These are phyloP conservation scores for Schwanniomyces pseudopolymorphus DNA, from an alignment of 805 yeast genomes.

Conservation along the genomic window DNA sequence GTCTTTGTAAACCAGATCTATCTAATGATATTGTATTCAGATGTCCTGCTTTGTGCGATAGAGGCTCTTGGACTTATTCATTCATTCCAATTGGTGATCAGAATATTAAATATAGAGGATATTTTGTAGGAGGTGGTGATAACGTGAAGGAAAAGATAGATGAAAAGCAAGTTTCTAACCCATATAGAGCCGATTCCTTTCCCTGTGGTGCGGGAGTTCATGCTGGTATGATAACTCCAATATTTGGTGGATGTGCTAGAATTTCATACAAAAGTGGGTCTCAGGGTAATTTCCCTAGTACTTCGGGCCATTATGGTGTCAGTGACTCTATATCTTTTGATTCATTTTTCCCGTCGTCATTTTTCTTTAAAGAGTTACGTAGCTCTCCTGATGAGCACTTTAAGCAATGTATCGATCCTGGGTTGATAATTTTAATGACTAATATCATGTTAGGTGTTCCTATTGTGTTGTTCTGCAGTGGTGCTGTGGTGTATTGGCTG, in stretches of 20 bases:
- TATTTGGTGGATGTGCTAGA: slow-evolving; percentile 76
- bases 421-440: slow-evolving; percentile 53
- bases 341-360: slow-evolving; percentile 76
- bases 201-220: slow-evolving; percentile 91
- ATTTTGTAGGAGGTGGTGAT: slow-evolving; percentile 74
- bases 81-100: slow-evolving; percentile 71
- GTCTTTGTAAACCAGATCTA: slow-evolving; percentile 50
- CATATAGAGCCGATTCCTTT: slow-evolving; percentile 85
- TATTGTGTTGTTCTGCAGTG: slow-evolving; percentile 52
- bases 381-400: slow-evolving; percentile 13
- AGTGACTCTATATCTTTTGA: slow-evolving; percentile 57
- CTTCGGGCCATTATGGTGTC: slow-evolving; percentile 52
- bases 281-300: slow-evolving; percentile 43
- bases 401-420: slow-evolving; percentile 67
- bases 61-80: slow-evolving; percentile 74
- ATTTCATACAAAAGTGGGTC: slow-evolving; percentile 57
- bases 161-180: slow-evolving; percentile 42
- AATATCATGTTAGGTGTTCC: slow-evolving; percentile 67
- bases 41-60: slow-evolving; percentile 87
- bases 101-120: slow-evolving; percentile 67
- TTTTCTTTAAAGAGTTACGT: slow-evolving; percentile 49
- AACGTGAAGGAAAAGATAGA: slow-evolving; percentile 7
- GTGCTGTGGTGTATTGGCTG: slow-evolving; percentile 53
- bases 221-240: slow-evolving; percentile 73
- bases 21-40: slow-evolving; percentile 52